A percentile compares a stretch with the other conserved stretches of the same genome.
phyloP scores from a whole-genome alignment of 2,329 filamentous ascomycete species.

The Parastagonospora avenae region DNA sequence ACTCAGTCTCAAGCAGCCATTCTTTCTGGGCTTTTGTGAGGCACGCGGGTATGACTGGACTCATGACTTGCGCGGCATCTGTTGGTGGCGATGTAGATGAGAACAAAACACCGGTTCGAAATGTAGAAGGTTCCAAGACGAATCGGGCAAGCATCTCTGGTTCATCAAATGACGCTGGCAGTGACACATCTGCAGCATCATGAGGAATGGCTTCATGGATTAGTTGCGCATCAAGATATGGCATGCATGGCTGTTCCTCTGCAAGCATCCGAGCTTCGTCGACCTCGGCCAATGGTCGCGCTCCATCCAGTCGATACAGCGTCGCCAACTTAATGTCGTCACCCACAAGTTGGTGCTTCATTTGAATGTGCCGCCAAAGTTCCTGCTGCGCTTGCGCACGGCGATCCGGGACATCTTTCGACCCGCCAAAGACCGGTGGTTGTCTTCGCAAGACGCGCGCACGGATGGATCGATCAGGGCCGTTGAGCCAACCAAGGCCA shows the following conservation, averaged over 20 bases:
- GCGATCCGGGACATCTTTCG: conserved; percentile 45
- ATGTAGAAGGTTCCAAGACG: conserved; percentile 14
- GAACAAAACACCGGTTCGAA: conserved; percentile 38
- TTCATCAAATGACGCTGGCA: conserved; percentile 28
- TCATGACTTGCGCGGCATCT: conserved; percentile 29
- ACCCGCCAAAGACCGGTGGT: conserved; percentile 54
- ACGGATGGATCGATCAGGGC: conserved; percentile 62
- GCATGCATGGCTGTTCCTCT: conserved; percentile 29
- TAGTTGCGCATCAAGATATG: conserved; percentile 36
- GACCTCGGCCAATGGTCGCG: conserved; percentile 16
- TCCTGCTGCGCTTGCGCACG: conserved; percentile 42
- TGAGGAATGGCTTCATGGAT: conserved; percentile 33
- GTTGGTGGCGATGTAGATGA: conserved; percentile 34
- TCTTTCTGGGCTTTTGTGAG: conserved; percentile 69
- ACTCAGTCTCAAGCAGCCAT: conserved; percentile 70
- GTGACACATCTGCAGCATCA: conserved; percentile 19
- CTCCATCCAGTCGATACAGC: conserved; percentile 33
- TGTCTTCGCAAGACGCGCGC: conserved; percentile 54
- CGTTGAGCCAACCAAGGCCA: conserved; percentile 69
- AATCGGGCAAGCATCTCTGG: conserved; percentile 26
- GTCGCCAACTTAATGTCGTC: conserved; percentile 34
- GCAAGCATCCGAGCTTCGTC: conserved; percentile 15
- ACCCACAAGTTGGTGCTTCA: conserved; percentile 20
- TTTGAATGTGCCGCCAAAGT: conserved; percentile 43
- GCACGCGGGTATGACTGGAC: conserved; percentile 57